phyloP scores from a whole-genome alignment of 2,329 filamentous ascomycete genomes.

The Colletotrichum chlorophyti region DNA sequence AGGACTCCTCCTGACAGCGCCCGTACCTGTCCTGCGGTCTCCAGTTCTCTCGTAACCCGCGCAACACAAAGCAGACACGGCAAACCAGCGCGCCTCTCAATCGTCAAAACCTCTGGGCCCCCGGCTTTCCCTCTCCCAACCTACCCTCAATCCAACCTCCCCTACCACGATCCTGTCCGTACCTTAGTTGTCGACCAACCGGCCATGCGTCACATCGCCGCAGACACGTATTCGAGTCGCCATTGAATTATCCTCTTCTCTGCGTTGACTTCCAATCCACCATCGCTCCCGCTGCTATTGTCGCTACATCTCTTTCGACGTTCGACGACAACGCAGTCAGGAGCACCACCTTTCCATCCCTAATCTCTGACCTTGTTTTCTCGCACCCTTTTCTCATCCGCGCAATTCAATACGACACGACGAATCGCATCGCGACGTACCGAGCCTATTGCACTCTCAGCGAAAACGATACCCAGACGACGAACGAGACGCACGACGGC shows the following conservation, averaged over 20 bases:
- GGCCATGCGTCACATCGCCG: constrained; percentile 18
- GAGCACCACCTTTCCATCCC: background rate
- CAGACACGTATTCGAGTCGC: constrained; percentile 24
- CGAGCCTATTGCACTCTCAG: background rate
- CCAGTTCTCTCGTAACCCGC: constrained; percentile 6
- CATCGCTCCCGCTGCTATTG: background rate
- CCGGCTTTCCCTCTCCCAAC: constrained; percentile 1
- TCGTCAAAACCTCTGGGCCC: constrained; percentile 28
- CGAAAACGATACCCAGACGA: constrained; percentile 18
- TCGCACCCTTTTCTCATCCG: background rate
- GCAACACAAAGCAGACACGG: constrained; percentile 9
- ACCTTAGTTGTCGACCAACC: background rate
- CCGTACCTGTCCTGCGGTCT: background rate
- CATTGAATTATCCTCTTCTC: constrained; percentile 32
- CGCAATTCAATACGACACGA: background rate
- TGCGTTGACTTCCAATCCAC: constrained; percentile 37
- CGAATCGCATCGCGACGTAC: background rate
- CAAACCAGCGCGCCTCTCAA: too few species aligned
- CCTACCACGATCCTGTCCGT: background rate
- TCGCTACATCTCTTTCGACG: background rate
- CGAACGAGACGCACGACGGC: constrained; percentile 22
- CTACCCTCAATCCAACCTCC: background rate
- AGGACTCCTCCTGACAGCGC: too few species aligned
- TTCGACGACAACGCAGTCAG: constrained; percentile 2
- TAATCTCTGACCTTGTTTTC: background rate